A percentile compares a stretch with the other conserved stretches of the same genome.
These are phyloP conservation scores for Hymenotorrendiella dingleyae DNA, from an alignment of 2,329 filamentous ascomycete species.

Conservation along the genomic window DNA sequence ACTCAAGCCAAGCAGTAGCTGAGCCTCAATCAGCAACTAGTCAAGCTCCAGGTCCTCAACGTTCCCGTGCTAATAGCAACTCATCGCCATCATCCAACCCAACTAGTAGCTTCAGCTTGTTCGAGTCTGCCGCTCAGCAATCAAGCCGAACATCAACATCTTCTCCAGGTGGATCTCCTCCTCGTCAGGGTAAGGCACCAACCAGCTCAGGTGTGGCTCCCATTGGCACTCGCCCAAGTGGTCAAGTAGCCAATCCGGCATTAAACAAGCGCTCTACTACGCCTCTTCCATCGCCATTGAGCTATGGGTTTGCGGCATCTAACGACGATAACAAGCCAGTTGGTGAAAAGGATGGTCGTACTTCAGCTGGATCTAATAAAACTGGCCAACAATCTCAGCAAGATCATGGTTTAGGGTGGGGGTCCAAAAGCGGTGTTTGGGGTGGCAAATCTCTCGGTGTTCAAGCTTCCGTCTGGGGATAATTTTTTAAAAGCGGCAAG, in stretches of 20 bases:
- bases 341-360: slow-evolving; percentile 33
- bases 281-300: slow-evolving; percentile 82
- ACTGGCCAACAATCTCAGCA: slow-evolving; percentile 31
- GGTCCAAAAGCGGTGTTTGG: slow-evolving; percentile 72
- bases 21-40: slow-evolving; percentile 43
- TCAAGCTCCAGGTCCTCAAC: slow-evolving; percentile 31
- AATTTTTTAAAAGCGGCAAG: slow-evolving; percentile 26
- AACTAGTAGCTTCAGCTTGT: slow-evolving; percentile 51
- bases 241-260: slow-evolving; percentile 49
- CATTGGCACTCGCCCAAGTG: slow-evolving; percentile 81
- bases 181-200: slow-evolving; percentile 57
- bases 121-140: slow-evolving; percentile 58
- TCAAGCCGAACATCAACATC: slow-evolving; percentile 76
- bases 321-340: slow-evolving; percentile 44
- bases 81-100: slow-evolving; percentile 73
- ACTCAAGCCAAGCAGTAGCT: slow-evolving; percentile 32
- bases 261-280: slow-evolving; percentile 73
- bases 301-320: slow-evolving; percentile 60
- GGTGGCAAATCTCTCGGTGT: slow-evolving; percentile 78
- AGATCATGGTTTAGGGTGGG: slow-evolving; percentile 59
- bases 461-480: slow-evolving; percentile 93
- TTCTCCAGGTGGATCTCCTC: slow-evolving; percentile 77
- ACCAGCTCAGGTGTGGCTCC: slow-evolving; percentile 69
- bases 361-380: slow-evolving; percentile 55
- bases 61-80: slow-evolving; percentile 74